Base-by-base conservation (phyloP, 352 stramenopile species). In the Phytopythium sindhum region DNA sequence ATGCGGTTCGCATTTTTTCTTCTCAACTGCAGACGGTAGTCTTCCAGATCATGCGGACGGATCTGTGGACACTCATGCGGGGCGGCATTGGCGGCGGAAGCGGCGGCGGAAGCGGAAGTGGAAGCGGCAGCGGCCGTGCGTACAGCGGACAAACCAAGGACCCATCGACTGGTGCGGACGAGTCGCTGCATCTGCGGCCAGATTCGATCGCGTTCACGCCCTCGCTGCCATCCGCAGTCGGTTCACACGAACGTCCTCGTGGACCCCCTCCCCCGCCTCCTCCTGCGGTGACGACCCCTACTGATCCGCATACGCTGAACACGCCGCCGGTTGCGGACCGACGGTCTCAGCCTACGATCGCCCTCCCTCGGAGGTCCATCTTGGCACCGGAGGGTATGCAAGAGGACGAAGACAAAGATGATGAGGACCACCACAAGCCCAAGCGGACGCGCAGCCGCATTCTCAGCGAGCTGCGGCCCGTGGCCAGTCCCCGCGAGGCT, bases 381-480 rank as follows among this genome's bases (percentile, higher is more conserved):
- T 28, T 81, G 10, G 74, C 60, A 4, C 68, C 68, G 4, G 64
- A 73, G 56, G 56, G 48, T 11, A 41, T 59, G 8, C n/a, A 37
- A 50, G 63, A 65, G 35, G 58, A 68, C 15, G 54, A 79, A 63
- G 61, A 79, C 23, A 71, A 79, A 28, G 55, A 63, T 14, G 65
- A 72, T 9, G 67, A 72, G 51, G 69, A 69, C 14, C 54, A 59
- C 3, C 47, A 50, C 31, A 60, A 35, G 3, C 62, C 68, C 28
- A 64, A 67, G 51, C 70, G 73, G 28, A 60, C 68, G 55, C 56
- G 64, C 11, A 75, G 66, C 53, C 70, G 72, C 6, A 80, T 83
- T 70, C 47, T 83, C 28, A 68, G 68, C 26, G 67, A 78, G 29
- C 47, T 83, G 42, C 61, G 74, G 23, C 74, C 74, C 0, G 69